Percentiles rank a stretch among this genome's conserved stretches.
These are phyloP conservation scores for Rhododendron ferrugineum DNA, from an alignment of 148 eudicot genomes.

Conservation along the genomic window DNA sequence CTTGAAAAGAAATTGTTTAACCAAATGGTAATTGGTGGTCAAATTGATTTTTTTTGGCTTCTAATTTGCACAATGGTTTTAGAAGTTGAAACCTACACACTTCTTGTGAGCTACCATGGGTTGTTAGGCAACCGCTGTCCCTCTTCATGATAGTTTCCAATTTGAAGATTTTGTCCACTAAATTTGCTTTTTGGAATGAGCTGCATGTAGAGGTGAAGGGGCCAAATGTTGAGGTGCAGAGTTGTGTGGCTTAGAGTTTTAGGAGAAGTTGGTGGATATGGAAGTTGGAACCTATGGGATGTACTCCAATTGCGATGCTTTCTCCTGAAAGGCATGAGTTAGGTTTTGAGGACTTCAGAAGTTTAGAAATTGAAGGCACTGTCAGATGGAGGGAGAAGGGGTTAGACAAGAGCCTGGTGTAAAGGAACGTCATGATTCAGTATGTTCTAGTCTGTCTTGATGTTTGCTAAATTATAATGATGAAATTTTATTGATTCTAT, in stretches of 20 bases:
- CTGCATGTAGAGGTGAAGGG: not conserved
- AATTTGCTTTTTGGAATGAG: not conserved
- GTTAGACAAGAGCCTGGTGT: not conserved
- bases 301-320: not conserved
- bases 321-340: not conserved
- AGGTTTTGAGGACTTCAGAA: not conserved
- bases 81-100: not conserved
- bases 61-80: not conserved
- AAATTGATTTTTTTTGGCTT: not conserved
- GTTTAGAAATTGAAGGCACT: not conserved
- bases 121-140: not conserved
- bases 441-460: not conserved
- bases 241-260: not conserved
- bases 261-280: not conserved
- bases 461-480: not conserved
- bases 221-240: not conserved
- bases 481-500: not conserved
- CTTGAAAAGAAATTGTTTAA: not conserved
- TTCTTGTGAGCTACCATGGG: not conserved
- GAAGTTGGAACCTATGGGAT: not conserved
- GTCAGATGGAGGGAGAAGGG: not conserved
- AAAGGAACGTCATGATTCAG: not conserved
- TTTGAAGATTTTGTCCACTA: not conserved
- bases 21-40: not conserved
- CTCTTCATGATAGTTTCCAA: conserved; percentile 2